A percentile compares a stretch with the other conserved stretches of the same genome.
Evolutionary conservation across 805 yeast genomes (phyloP).

Genomic region (Kodamaea jinghongensis): DNA sequence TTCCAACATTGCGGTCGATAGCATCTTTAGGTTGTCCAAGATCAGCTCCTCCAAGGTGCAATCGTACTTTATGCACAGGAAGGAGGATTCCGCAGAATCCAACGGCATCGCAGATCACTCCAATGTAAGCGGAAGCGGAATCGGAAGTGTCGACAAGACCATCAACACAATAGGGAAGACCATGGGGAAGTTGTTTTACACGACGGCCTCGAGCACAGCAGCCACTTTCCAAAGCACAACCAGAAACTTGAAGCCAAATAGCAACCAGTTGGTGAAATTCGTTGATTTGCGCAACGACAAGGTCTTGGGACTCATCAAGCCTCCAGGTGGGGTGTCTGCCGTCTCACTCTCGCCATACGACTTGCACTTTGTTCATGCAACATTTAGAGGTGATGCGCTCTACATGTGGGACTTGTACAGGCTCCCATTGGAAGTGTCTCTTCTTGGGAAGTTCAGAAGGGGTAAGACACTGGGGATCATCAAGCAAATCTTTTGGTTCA

Average conservation of each 20-base stretch:
- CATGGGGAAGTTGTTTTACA: conserved; percentile 31
- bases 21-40: conserved; percentile 47
- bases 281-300: conserved; percentile 45
- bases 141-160: conserved; percentile 19
- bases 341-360: conserved; percentile 64
- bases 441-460: conserved; percentile 56
- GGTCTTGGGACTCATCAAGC: conserved; percentile 45
- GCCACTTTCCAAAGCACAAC: conserved; percentile 22
- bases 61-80: conserved; percentile 27
- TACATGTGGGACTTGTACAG: conserved; percentile 63
- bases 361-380: conserved; percentile 50
- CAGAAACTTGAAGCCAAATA: conserved; percentile 20
- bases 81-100: conserved; percentile 7
- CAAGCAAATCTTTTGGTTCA: conserved; percentile 52
- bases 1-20: conserved; percentile 54
- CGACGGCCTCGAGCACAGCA: conserved; percentile 32
- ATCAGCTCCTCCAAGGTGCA: conserved; percentile 45
- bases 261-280: conserved; percentile 41
- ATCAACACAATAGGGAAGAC: conserved; percentile 31
- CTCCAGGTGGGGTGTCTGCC: conserved; percentile 61
- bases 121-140: no score
- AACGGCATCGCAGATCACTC: conserved; percentile 10
- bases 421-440: conserved; percentile 47
- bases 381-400: conserved; percentile 58
- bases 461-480: conserved; percentile 63